Percentiles rank a stretch among this genome's conserved stretches.
Conservation (phyloP, 176 grass and related monocot genomes). For the Triticum aestivum region IWGSC_CS_RefSeq_v2.1 NC_057794.1:75667577-75668076, state of each 20-base stretch:
- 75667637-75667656: slow-evolving; percentile 43
- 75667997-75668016: background rate
- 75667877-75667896: slow-evolving; percentile 54
- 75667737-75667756: background rate
- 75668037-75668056: background rate
- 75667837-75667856: background rate
- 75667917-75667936: slow-evolving; percentile 97
- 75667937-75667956: slow-evolving; percentile 84
- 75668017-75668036: background rate
- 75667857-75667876: slow-evolving; percentile 45
- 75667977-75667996: background rate
- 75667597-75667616: slow-evolving; percentile 20
- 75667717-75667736: background rate
- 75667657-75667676: slow-evolving; percentile 70
- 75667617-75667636: background rate
- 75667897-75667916: slow-evolving; percentile 79
- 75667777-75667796: background rate
- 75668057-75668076: background rate
- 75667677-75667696: slow-evolving; percentile 24
- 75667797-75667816: background rate
- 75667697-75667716: slow-evolving; percentile 57
- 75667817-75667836: background rate
- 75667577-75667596: background rate
- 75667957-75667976: slow-evolving; percentile 4
- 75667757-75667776: background rate